phyloP scores from a whole-genome alignment of 371 early-diverging fungal species.

The Mucor mucedo region DNA sequence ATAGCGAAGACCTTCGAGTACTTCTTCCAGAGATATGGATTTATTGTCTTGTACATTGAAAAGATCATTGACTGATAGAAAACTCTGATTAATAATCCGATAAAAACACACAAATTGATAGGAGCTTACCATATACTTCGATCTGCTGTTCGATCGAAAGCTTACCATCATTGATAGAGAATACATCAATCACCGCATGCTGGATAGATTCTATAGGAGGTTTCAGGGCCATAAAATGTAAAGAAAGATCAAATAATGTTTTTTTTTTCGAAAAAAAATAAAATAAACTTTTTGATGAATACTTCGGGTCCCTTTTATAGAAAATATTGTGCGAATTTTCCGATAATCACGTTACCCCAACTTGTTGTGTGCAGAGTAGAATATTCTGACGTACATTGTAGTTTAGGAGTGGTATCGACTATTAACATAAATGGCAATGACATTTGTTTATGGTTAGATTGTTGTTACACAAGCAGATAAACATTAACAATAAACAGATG shows the following conservation, averaged over 20 bases:
- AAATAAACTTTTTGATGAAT: neutral
- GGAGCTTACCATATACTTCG: conserved; percentile 75
- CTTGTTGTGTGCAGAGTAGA: neutral
- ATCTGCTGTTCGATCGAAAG: conserved; percentile 84
- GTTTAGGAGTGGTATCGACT: neutral
- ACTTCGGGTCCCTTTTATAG: neutral
- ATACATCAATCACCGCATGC: conserved; percentile 46
- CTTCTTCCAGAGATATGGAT: conserved; percentile 82
- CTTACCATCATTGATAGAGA: conserved; percentile 63
- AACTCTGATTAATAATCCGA: conserved; percentile 11
- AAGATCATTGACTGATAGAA: conserved; percentile 60
- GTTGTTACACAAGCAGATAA: no score
- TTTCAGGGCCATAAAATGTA: conserved; percentile 28
- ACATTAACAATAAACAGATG: no score
- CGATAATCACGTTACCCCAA: neutral
- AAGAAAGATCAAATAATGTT: neutral
- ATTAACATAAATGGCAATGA: no score
- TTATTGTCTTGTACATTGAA: conserved; percentile 71
- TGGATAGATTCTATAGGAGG: conserved; percentile 22
- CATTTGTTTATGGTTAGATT: no score
- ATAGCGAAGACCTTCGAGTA: conserved; percentile 89
- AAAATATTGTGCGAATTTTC: neutral
- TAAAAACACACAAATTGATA: neutral
- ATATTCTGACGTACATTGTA: neutral
- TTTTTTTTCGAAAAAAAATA: neutral